A percentile compares a stretch with the other conserved stretches of the same genome.
These are phyloP conservation scores for Parachaetomium inaequale DNA, from an alignment of 495 filamentous ascomycete genomes.

Conservation along the genomic window DNA sequence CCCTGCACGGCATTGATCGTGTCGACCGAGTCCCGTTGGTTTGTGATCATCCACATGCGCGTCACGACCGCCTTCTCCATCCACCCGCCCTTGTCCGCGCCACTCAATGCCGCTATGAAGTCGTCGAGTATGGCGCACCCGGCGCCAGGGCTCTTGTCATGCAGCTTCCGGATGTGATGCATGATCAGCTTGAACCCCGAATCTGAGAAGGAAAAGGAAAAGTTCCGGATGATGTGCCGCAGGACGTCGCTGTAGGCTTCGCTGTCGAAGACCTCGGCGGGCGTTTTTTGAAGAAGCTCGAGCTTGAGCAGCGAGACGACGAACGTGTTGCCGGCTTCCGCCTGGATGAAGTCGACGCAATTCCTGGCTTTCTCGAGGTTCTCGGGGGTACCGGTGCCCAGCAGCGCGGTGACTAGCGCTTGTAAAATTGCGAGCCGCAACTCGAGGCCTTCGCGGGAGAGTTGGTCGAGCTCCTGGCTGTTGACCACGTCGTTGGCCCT, in stretches of 20 bases:
- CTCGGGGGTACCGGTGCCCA: slow-evolving; percentile 45
- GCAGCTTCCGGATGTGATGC: slow-evolving; percentile 64
- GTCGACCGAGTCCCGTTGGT: slow-evolving; percentile 29
- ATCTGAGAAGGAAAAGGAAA: slow-evolving; percentile 56
- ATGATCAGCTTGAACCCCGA: slow-evolving; percentile 65
- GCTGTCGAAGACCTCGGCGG: slow-evolving; percentile 45
- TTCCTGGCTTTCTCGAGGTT: slow-evolving; percentile 52
- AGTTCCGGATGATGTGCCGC: slow-evolving; percentile 52
- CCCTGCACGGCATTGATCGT: slow-evolving; percentile 22
- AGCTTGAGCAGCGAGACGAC: slow-evolving; percentile 67
- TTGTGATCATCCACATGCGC: slow-evolving; percentile 56
- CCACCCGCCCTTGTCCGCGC: slow-evolving; percentile 49
- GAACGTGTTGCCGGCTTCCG: slow-evolving; percentile 58
- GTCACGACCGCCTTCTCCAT: slow-evolving; percentile 62
- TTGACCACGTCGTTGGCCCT: slow-evolving; percentile 60
- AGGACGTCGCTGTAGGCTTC: slow-evolving; percentile 50
- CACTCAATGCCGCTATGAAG: slow-evolving; percentile 49
- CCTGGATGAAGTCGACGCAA: slow-evolving; percentile 55
- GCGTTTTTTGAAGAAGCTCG: slow-evolving; percentile 53
- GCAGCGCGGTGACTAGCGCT: slow-evolving; percentile 52
- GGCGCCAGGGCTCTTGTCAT: slow-evolving; percentile 48
- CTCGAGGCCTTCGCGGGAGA: slow-evolving; percentile 59
- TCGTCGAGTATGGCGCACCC: slow-evolving; percentile 58
- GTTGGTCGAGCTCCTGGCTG: slow-evolving; percentile 49
- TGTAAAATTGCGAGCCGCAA: slow-evolving; percentile 65